Percentiles rank a stretch among this genome's conserved stretches.
These are phyloP conservation scores for Chlamydomonas eustigma DNA, from an alignment of 139 green algal genomes.

Conservation along the genomic window DNA sequence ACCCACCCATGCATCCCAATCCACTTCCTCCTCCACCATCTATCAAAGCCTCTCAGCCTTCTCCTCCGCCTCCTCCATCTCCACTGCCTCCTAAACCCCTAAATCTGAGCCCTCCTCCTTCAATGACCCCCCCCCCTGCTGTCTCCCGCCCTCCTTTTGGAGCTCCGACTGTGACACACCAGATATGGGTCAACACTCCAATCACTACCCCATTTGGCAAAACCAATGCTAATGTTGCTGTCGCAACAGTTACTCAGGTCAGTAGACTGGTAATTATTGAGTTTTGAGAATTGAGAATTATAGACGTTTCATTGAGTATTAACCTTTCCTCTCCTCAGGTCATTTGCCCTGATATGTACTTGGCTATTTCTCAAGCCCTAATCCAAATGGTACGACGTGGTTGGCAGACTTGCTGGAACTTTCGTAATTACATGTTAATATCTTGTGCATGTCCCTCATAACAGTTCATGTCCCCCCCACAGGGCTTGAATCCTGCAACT, in stretches of 20 bases:
- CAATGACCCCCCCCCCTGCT: background rate
- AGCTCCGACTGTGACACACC: background rate
- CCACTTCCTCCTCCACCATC: background rate
- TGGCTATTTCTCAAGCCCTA: too few relatives aligned
- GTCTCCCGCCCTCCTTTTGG: too few relatives aligned
- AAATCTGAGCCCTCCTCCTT: background rate
- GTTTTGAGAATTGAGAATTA: too few relatives aligned
- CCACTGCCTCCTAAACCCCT: background rate
- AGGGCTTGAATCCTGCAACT: background rate
- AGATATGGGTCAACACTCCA: background rate
- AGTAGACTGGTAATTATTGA: too few relatives aligned
- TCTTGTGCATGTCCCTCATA: background rate
- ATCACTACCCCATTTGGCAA: background rate
- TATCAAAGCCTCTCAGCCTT: background rate
- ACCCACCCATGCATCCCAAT: background rate
- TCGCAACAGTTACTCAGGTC: too few relatives aligned
- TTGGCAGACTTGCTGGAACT: too few relatives aligned
- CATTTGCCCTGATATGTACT: too few relatives aligned
- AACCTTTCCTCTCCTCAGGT: too few relatives aligned
- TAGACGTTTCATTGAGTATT: too few relatives aligned
- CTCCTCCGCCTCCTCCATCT: background rate
- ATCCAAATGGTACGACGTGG: too few relatives aligned
- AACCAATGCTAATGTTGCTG: background rate
- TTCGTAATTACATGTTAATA: too few relatives aligned
- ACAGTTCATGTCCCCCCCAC: background rate